These are phyloP conservation scores for Triglochin maritima DNA, from an alignment of 106 monocot species.

Conservation along the genomic window DNA sequence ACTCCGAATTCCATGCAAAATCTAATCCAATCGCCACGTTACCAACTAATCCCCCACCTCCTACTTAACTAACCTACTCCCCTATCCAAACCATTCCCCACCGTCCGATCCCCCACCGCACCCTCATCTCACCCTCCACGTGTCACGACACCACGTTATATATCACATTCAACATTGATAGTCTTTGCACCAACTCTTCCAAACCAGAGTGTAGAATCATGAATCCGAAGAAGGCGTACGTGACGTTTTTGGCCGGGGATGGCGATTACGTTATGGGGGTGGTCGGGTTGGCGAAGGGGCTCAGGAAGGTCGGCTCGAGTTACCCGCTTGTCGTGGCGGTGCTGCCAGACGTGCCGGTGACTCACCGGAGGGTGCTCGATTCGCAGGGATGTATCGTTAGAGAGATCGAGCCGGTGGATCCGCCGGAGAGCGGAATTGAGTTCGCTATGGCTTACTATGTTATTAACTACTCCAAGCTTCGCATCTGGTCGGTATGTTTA, in stretches of 20 bases:
- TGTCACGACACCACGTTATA: background rate
- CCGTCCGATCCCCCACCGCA: too few relatives aligned
- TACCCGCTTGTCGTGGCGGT: constrained; percentile 14
- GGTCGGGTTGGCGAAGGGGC: constrained; percentile 18
- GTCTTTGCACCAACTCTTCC: background rate
- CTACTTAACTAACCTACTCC: too few relatives aligned
- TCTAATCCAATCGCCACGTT: too few relatives aligned
- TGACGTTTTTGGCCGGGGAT: constrained; percentile 17
- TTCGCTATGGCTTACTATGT: constrained; percentile 26
- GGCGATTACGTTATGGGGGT: constrained; percentile 25
- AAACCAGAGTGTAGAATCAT: background rate
- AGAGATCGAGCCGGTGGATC: constrained; percentile 15
- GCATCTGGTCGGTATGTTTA: constrained; percentile 11
- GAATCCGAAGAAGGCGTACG: constrained; percentile 8
- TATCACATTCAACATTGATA: background rate
- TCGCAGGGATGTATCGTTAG: constrained; percentile 13
- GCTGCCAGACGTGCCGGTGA: constrained; percentile 13
- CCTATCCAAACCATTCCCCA: too few relatives aligned
- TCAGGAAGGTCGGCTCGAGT: constrained; percentile 12
- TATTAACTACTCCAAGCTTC: constrained; percentile 23
- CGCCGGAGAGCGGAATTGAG: constrained; percentile 8
- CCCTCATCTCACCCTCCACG: too few relatives aligned
- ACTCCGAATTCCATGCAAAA: too few relatives aligned
- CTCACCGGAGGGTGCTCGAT: constrained; percentile 4
- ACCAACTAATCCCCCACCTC: too few relatives aligned